These are phyloP conservation scores for Macrolepiota fuliginosa DNA, from an alignment of 768 basidiomycete genomes.

Conservation along the genomic window DNA sequence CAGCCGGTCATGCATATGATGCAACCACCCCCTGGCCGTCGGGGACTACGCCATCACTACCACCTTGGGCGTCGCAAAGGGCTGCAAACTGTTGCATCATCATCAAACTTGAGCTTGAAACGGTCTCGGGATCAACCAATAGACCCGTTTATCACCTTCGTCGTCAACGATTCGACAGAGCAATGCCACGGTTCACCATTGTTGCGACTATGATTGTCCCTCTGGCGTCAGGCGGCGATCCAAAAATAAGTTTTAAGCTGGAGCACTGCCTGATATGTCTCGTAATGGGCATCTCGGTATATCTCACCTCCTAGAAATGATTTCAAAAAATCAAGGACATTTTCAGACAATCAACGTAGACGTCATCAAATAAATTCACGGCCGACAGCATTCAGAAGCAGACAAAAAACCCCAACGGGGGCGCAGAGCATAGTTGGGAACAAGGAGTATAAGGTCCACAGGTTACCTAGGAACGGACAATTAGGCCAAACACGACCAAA, in stretches of 20 bases:
- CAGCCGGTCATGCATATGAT: background rate
- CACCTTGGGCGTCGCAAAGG: background rate
- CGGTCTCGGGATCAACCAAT: background rate
- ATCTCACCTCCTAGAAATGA: too few species aligned
- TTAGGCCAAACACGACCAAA: conserved; percentile 3
- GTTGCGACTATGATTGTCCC: too few species aligned
- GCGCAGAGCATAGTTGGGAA: too few species aligned
- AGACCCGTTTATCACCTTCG: background rate
- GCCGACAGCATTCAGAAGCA: too few species aligned
- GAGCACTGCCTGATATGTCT: background rate
- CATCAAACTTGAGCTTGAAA: background rate
- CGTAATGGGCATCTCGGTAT: background rate
- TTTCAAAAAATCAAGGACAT: background rate
- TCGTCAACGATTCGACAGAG: too few species aligned
- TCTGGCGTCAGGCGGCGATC: too few species aligned
- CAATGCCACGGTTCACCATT: too few species aligned
- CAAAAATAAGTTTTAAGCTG: too few species aligned
- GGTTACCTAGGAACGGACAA: conserved; percentile 1
- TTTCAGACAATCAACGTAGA: too few species aligned
- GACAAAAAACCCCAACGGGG: too few species aligned
- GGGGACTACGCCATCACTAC: background rate
- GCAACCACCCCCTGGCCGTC: conserved; percentile 2
- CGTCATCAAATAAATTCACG: too few species aligned
- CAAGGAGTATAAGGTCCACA: too few species aligned
- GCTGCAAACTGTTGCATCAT: background rate